Conservation (phyloP, 805 yeast genomes). For the Tanozyma kutaoensis region DNA sequence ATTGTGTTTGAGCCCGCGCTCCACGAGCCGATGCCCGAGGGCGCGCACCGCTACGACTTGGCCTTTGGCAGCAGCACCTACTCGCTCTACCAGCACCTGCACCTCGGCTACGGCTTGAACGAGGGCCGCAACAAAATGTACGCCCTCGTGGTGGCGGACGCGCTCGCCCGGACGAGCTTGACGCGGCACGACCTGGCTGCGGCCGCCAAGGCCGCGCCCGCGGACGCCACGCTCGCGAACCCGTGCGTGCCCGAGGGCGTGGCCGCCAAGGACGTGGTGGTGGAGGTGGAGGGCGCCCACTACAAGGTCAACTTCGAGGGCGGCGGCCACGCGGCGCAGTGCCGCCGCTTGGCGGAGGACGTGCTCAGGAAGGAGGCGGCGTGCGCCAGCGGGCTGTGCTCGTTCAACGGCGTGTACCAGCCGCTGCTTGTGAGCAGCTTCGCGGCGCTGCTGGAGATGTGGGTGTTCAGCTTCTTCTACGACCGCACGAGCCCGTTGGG, state of each 20-base stretch:
- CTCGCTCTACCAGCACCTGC: conserved; percentile 83
- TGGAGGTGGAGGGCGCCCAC: conserved; percentile 33
- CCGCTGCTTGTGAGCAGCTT: conserved; percentile 79
- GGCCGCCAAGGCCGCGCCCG: conserved; percentile 24
- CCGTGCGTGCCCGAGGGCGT: conserved; percentile 86
- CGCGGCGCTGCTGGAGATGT: conserved; percentile 62
- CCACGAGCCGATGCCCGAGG: conserved; percentile 56
- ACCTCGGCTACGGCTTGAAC: conserved; percentile 91
- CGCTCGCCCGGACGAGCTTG: conserved; percentile 17
- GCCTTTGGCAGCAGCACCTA: conserved; percentile 74
- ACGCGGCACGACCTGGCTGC: conserved; percentile 12
- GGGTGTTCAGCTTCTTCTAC: conserved; percentile 86
- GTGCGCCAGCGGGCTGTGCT: conserved; percentile 73
- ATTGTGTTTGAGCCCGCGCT: conserved; percentile 94
- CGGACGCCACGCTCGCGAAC: conserved; percentile 38
- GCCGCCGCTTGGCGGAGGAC: conserved; percentile 73
- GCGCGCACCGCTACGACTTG: conserved; percentile 78
- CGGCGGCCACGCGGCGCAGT: conserved; percentile 53
- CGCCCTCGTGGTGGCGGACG: conserved; percentile 41
- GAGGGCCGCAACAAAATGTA: conserved; percentile 84
- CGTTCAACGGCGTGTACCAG: conserved; percentile 95
- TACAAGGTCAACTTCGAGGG: conserved; percentile 55
- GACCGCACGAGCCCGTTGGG: conserved; percentile 92
- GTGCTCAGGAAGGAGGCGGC: conserved; percentile 72
- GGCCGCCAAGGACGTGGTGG: conserved; percentile 43